These are phyloP conservation scores for Puccinia triticina DNA, from an alignment of 1,284 basidiomycete genomes.

Conservation along the genomic window DNA sequence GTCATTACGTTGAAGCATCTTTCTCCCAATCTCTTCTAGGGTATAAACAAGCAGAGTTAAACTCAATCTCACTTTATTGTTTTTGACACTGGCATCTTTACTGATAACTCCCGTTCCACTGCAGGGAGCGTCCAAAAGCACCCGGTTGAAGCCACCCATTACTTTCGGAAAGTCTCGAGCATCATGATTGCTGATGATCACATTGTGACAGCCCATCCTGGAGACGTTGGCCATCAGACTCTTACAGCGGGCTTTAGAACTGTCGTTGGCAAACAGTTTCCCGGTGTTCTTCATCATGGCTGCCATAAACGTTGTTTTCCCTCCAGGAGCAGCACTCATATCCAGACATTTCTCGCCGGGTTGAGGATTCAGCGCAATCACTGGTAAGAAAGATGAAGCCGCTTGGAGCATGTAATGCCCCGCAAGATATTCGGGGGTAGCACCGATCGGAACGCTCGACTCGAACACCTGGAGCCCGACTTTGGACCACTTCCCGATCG, in stretches of 20 bases:
- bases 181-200: slow-evolving; percentile 95
- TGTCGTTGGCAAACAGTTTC: slow-evolving; percentile 96
- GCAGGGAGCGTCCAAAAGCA: slow-evolving; percentile 94
- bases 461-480: slow-evolving; percentile 98
- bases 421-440: slow-evolving; percentile 97
- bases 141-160: slow-evolving; percentile 96
- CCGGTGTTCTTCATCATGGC: slow-evolving; percentile 98
- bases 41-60: background rate
- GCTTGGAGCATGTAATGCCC: slow-evolving; percentile 99
- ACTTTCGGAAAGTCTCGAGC: slow-evolving; percentile 99
- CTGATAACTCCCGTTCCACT: slow-evolving; percentile 97
- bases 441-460: slow-evolving; percentile 85
- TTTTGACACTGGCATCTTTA: slow-evolving; percentile 96
- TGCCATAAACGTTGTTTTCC: slow-evolving; percentile 94
- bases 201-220: slow-evolving; percentile 96
- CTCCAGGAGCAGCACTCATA: slow-evolving; percentile 98
- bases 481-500: slow-evolving; percentile 98
- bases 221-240: slow-evolving; percentile 95
- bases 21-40: background rate
- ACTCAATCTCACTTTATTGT: slow-evolving; percentile 71
- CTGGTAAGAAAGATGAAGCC: slow-evolving; percentile 97
- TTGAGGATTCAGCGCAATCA: slow-evolving; percentile 90
- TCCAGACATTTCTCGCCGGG: slow-evolving; percentile 93
- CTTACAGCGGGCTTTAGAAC: slow-evolving; percentile 92
- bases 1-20: slow-evolving; percentile 2